Evolutionary conservation across 192 early-diverging fungal species (phyloP).

Genomic region (Coemansia sp.): DNA sequence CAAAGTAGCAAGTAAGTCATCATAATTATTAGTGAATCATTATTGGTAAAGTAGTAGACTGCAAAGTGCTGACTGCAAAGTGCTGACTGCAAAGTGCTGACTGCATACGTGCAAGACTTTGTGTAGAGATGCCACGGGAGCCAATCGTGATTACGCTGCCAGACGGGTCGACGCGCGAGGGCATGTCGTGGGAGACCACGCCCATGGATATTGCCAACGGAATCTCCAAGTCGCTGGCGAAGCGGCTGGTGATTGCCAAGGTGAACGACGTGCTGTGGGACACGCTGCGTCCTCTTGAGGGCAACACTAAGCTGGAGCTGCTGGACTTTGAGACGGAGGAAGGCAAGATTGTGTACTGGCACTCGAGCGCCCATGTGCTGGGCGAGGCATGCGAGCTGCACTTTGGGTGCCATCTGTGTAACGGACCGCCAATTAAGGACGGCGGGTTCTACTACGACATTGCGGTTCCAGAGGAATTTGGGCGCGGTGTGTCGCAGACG

Average conservation of each 20-base stretch:
- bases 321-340: conserved; percentile 93
- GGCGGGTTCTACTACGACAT: conserved; percentile 98
- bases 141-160: conserved; percentile 84
- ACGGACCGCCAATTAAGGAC: conserved; percentile 88
- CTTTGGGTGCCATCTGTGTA: conserved; percentile 95
- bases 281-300: conserved; percentile 82
- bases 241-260: conserved; percentile 93
- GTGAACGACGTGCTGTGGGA: conserved; percentile 89
- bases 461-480: conserved; percentile 64
- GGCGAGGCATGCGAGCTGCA: conserved; percentile 97
- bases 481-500: conserved; percentile 69
- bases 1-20: conserved; percentile 46
- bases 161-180: conserved; percentile 79
- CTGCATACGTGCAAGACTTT: conserved; percentile 53
- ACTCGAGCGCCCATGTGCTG: conserved; percentile 95
- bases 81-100: background rate
- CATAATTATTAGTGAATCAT: conserved; percentile 24
- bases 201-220: conserved; percentile 85
- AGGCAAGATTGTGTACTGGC: conserved; percentile 96
- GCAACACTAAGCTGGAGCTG: conserved; percentile 76
- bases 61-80: background rate
- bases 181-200: conserved; percentile 90
- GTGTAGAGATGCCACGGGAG: conserved; percentile 74
- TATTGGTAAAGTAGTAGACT: background rate
- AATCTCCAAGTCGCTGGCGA: conserved; percentile 83